Evolutionary conservation across 1,284 basidiomycete species (phyloP), one percentile per base, ranked within the genome.

Genomic region (Porphyrellus sp.): DNA sequence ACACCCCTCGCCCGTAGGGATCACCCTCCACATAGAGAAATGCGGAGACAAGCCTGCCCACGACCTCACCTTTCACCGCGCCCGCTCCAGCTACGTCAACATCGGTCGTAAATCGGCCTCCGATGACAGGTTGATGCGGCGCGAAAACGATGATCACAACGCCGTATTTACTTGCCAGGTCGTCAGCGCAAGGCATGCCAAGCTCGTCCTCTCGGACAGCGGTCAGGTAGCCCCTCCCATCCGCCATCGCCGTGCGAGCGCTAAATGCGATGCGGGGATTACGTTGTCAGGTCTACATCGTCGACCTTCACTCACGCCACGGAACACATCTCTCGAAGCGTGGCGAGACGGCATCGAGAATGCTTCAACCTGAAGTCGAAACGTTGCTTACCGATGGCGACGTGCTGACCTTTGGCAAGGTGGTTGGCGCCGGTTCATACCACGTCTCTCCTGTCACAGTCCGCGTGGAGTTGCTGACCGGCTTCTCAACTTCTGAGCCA

Each of bases 331-430:
- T 68, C 37, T 27, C 51, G 15, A 58, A 54, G 30, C 41, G 43
- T 34, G 67, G 60, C 18, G 66, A 70, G 33, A 23, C 51, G 0
- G 16, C 42, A 9, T 43, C 59, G 0, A 65, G 46, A 35, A 58
- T 35, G 20, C 57, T 68, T n/a, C 68, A 67, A 16, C 49, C 68
- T 4, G 67, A 59, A 20, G 74, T 70, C 8, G 77, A 72, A 18
- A 74, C 71, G 8, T 68, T 64, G 51, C 77, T 89, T 33, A 63
- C 72, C 30, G 79, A 86, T 60, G 85, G 84, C 52, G 86, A 89
- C 63, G 64, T 77, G 34, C 61, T 89, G 55, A 89, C 85, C 1
- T 86, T 89, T 63, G 86, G 86, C 56, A 89, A 88, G 70, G 70
- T 75, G 7, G 87, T 89, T 1, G 83, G 81, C 25, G 77, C 77